phyloP scores from a whole-genome alignment of 129 eudicot genomes.

The Saussurea involucrata region DNA sequence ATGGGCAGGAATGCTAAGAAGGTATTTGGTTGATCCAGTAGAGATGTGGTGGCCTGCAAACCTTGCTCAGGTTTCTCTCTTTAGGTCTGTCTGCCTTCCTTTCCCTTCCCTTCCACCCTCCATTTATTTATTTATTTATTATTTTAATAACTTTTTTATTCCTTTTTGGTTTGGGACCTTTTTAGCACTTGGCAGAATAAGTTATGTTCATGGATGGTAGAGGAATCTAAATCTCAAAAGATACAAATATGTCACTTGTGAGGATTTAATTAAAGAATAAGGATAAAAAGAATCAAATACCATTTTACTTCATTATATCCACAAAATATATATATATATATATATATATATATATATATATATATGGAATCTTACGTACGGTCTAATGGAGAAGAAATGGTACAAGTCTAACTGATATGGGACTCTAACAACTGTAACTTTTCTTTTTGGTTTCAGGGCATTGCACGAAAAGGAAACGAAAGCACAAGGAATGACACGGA shows the following conservation, averaged over 20 bases:
- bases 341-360: too few relatives aligned
- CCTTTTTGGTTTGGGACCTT: background rate
- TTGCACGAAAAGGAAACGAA: constrained; percentile 78
- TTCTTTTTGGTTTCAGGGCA: constrained; percentile 45
- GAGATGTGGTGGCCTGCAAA: constrained; percentile 99
- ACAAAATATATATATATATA: too few relatives aligned
- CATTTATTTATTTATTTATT: background rate
- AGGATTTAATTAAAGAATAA: constrained; percentile 2
- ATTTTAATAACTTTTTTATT: background rate
- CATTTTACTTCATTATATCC: background rate
- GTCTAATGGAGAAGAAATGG: background rate
- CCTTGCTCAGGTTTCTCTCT: constrained; percentile 86
- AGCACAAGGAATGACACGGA: constrained; percentile 63
- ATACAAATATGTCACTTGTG: background rate
- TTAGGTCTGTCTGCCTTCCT: constrained; percentile 42
- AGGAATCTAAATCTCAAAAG: background rate
- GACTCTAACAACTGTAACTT: background rate
- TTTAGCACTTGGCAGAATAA: background rate
- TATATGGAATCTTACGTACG: too few relatives aligned
- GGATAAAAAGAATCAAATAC: constrained; percentile 12
- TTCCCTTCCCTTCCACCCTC: background rate
- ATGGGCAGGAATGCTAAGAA: constrained; percentile 94
- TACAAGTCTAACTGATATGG: background rate
- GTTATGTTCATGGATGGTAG: background rate
- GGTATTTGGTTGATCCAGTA: constrained; percentile 85